Base-by-base conservation (phyloP, 306 rosid genomes). In the Astragalus glycyphyllos region DNA sequence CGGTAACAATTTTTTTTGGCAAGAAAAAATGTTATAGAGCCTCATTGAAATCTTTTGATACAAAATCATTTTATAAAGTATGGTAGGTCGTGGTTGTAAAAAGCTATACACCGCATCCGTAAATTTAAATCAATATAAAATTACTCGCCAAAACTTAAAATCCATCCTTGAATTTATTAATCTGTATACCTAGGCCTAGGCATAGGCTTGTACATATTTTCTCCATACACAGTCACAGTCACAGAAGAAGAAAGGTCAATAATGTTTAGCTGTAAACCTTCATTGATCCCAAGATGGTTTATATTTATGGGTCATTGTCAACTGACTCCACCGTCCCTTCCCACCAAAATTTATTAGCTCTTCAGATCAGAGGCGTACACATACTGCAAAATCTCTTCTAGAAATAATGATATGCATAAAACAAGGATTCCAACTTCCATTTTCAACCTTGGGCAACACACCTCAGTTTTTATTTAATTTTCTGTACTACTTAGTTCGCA, bases 191-290 rank as follows among this genome's bases (percentile, higher is more conserved):
- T 26, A 26, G 31, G 31, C 23, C 75, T 44, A 57, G 31, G 65
- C 67, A 0, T 71, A 72, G 69, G 69, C 31, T 72, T 46, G 68
- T 29, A 46, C 67, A 58, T 29, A 57, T 57, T 14, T 71, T 58
- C 47, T 71, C 38, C 49, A 11, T 12, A 46, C 68, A 46, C 65
- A 44, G 15, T 26, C 31, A 3, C 65, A 29, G 15, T 26, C 3
- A 3, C 55, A 44, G 11, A 12, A 56, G 26, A 35, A 47, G 68
- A 58, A 11, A 58, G 5, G 44, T 71, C 58, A 71, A 71, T n/a
- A 58, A 58, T 46, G 58, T 58, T 71, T 13, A 31, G 57, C 7
- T 70, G 44, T 11, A 55, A 55, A 9, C 2, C 11, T 41, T 44
- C 76, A 58, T 58, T 45, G 37, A 72, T 72, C 29, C 60, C 58